Evolutionary conservation across 1,284 basidiomycete genomes (phyloP).

Genomic region (Tilletia walkeri): DNA sequence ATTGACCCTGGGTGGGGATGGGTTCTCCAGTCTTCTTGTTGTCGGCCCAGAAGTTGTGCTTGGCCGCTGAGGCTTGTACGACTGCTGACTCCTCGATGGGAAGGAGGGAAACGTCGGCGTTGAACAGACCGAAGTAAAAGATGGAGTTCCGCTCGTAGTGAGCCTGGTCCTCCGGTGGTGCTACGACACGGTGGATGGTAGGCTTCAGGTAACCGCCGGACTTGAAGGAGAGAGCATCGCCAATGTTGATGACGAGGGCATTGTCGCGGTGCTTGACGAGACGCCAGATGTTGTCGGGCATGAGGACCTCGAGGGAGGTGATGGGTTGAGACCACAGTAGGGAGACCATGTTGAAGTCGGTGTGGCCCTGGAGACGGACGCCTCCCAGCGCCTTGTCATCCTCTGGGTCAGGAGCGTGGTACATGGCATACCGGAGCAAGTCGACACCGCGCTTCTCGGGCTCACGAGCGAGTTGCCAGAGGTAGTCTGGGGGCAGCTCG

Average conservation of each 20-base stretch:
- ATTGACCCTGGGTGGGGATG: slow-evolving; percentile 49
- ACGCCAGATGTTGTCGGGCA: slow-evolving; percentile 57
- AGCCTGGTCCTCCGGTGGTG: slow-evolving; percentile 57
- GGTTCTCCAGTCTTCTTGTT: slow-evolving; percentile 29
- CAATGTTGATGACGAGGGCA: slow-evolving; percentile 52
- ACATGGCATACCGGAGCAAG: slow-evolving; percentile 58
- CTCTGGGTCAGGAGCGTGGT: slow-evolving; percentile 55
- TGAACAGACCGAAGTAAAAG: slow-evolving; percentile 58
- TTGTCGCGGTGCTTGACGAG: slow-evolving; percentile 57
- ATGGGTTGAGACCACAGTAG: slow-evolving; percentile 59
- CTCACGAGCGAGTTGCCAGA: slow-evolving; percentile 57
- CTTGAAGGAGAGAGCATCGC: slow-evolving; percentile 52
- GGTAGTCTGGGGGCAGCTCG: slow-evolving; percentile 57
- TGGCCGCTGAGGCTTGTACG: slow-evolving; percentile 24
- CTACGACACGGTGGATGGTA: slow-evolving; percentile 58
- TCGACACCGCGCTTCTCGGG: slow-evolving; percentile 57
- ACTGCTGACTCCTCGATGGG: slow-evolving; percentile 54
- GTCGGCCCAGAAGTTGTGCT: slow-evolving; percentile 41
- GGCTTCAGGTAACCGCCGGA: slow-evolving; percentile 53
- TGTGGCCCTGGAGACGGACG: slow-evolving; percentile 58
- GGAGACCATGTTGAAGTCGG: slow-evolving; percentile 58
- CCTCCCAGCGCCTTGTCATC: slow-evolving; percentile 56
- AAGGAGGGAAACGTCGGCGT: slow-evolving; percentile 53
- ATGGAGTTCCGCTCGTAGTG: slow-evolving; percentile 56
- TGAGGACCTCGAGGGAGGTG: slow-evolving; percentile 58